Conservation (phyloP, 345 rosid genomes). For the Triadica sebifera region DNA sequence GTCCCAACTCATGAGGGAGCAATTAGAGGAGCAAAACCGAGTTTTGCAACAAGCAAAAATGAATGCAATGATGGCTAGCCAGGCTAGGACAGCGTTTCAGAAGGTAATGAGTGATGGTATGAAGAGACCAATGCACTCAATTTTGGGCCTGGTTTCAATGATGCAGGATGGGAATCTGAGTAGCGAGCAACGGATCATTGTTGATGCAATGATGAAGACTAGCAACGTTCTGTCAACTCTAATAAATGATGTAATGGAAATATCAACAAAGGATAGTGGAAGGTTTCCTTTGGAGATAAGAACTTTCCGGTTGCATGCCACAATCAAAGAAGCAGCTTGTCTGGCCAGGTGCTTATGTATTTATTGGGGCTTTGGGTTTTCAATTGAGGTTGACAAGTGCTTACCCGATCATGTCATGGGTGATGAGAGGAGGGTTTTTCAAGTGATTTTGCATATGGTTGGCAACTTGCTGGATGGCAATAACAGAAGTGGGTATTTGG, state of each 20-base stretch:
- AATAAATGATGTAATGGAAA: constrained; percentile 84
- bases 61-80: constrained; percentile 86
- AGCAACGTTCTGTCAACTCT: constrained; percentile 70
- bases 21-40: constrained; percentile 82
- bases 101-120: constrained; percentile 90
- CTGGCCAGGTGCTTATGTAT: constrained; percentile 78
- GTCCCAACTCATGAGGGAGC: constrained; percentile 90
- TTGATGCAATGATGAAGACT: constrained; percentile 77
- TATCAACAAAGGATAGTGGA: constrained; percentile 55
- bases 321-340: constrained; percentile 73
- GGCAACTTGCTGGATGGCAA: constrained; percentile 63
- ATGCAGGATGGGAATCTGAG: constrained; percentile 62
- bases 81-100: constrained; percentile 73
- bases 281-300: constrained; percentile 62
- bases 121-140: constrained; percentile 91
- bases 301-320: constrained; percentile 56
- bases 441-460: constrained; percentile 86
- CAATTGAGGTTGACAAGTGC: constrained; percentile 63
- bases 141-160: constrained; percentile 75
- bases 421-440: constrained; percentile 81
- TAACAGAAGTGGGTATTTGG: constrained; percentile 44
- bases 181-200: constrained; percentile 56
- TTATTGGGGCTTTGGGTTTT: constrained; percentile 56
- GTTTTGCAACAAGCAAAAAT: constrained; percentile 62
- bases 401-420: constrained; percentile 77